Percentiles rank a stretch among this genome's conserved stretches.
phyloP scores from a whole-genome alignment of 257 asterid genomes.

The Plantago elongata region DNA sequence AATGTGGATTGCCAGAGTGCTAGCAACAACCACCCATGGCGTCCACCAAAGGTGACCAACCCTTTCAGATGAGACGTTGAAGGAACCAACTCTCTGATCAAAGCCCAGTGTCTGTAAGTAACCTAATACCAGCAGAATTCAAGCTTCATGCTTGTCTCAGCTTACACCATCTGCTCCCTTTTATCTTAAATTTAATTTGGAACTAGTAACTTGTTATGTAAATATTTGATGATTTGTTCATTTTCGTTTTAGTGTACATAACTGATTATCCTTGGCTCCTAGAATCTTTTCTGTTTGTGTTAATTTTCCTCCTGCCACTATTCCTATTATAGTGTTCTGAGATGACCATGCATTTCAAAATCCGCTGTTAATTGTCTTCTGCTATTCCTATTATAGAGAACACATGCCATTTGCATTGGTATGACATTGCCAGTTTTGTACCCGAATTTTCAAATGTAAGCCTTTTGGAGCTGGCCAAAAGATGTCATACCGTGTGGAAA shows the following conservation, averaged over 20 bases:
- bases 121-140: slow-evolving; percentile 1
- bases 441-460: too few relatives aligned
- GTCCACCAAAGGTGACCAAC: slow-evolving; percentile 13
- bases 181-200: too few relatives aligned
- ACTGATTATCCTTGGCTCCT: neutral
- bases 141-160: slow-evolving; percentile 1
- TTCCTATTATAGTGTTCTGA: too few relatives aligned
- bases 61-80: slow-evolving; percentile 5
- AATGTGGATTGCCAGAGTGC: slow-evolving; percentile 12
- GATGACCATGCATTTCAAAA: too few relatives aligned
- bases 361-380: too few relatives aligned
- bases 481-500: too few relatives aligned
- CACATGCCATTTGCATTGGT: too few relatives aligned
- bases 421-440: too few relatives aligned
- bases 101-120: slow-evolving; percentile 4
- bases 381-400: too few relatives aligned
- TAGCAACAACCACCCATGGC: slow-evolving; percentile 4
- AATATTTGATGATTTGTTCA: slow-evolving; percentile 18
- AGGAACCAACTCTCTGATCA: neutral
- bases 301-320: neutral
- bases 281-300: neutral
- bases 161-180: slow-evolving; percentile 1
- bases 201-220: slow-evolving; percentile 22
- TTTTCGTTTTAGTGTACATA: neutral
- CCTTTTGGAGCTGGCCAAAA: too few relatives aligned